phyloP scores from a whole-genome alignment of 345 rosid genomes.

The Aurinia saxatilis region DNA sequence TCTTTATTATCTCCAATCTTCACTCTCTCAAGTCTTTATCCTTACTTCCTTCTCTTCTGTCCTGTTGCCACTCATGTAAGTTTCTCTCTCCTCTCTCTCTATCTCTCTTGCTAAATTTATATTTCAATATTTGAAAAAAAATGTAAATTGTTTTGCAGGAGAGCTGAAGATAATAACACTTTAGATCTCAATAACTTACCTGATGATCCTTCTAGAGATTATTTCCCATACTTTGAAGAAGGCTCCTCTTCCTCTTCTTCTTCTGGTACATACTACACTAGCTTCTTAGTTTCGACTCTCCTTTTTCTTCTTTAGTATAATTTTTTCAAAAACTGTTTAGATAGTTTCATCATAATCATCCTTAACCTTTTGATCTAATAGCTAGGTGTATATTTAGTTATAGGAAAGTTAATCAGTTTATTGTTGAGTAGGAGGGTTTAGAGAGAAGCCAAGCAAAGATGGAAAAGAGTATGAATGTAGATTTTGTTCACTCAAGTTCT shows the following conservation, averaged over 20 bases:
- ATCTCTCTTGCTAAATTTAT: not conserved
- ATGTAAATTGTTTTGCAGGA: constrained; percentile 39
- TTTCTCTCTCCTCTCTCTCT: constrained; percentile 26
- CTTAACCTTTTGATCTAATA: constrained; percentile 14
- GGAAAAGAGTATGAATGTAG: constrained; percentile 95
- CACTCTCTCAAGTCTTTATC: constrained; percentile 37
- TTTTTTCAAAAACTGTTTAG: too few relatives aligned
- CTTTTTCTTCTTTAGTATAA: not conserved
- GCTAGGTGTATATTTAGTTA: constrained; percentile 22
- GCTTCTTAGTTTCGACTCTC: not conserved
- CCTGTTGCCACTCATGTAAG: constrained; percentile 60
- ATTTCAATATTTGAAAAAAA: not conserved
- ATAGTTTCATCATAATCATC: too few relatives aligned
- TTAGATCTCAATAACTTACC: constrained; percentile 98
- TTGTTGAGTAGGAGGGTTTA: constrained; percentile 30
- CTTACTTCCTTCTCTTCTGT: constrained; percentile 31
- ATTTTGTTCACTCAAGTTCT: constrained; percentile 99
- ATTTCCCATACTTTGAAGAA: constrained; percentile 47
- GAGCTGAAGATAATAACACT: constrained; percentile 47
- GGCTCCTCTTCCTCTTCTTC: constrained; percentile 49
- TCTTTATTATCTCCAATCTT: constrained; percentile 38
- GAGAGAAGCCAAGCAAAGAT: constrained; percentile 66
- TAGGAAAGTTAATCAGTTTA: constrained; percentile 12
- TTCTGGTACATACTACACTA: constrained; percentile 36
- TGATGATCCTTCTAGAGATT: constrained; percentile 54